Evolutionary conservation across 345 rosid genomes (phyloP).

Genomic region (Citropsis articulata): DNA sequence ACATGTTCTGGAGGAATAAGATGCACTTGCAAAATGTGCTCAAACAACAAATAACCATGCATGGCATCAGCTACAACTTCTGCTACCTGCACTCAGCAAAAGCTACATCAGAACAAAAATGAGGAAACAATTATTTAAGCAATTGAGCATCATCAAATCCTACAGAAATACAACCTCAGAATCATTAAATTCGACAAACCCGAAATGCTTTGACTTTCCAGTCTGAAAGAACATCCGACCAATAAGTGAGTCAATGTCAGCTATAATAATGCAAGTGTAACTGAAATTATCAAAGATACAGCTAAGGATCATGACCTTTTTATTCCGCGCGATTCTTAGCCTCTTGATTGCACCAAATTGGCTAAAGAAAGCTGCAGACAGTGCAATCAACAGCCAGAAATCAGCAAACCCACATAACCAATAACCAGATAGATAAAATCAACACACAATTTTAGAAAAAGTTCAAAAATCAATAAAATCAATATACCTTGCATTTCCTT

Average conservation of each 20-base stretch:
- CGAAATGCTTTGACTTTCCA: constrained; percentile 92
- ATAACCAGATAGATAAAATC: neutral
- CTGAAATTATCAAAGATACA: neutral
- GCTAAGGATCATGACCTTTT: constrained; percentile 48
- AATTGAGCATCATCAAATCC: neutral
- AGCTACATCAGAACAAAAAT: constrained; percentile 11
- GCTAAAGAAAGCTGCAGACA: constrained; percentile 55
- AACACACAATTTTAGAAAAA: neutral
- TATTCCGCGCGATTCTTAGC: constrained; percentile 79
- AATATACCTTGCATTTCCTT: constrained; percentile 73
- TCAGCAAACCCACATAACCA: neutral
- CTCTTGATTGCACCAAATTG: constrained; percentile 87
- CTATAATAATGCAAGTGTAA: neutral
- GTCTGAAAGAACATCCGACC: constrained; percentile 49
- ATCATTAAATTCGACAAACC: constrained; percentile 78
- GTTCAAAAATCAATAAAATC: neutral
- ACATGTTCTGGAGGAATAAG: constrained; percentile 63
- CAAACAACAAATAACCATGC: constrained; percentile 80
- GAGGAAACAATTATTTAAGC: neutral
- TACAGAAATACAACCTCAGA: constrained; percentile 54
- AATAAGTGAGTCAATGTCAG: neutral
- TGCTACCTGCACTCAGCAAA: constrained; percentile 61
- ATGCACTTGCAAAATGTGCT: constrained; percentile 80
- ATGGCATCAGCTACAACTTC: constrained; percentile 89
- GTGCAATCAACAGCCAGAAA: neutral